Base-by-base conservation (phyloP, 768 basidiomycete genomes). In the Tricholoma hemisulphureum region DNA sequence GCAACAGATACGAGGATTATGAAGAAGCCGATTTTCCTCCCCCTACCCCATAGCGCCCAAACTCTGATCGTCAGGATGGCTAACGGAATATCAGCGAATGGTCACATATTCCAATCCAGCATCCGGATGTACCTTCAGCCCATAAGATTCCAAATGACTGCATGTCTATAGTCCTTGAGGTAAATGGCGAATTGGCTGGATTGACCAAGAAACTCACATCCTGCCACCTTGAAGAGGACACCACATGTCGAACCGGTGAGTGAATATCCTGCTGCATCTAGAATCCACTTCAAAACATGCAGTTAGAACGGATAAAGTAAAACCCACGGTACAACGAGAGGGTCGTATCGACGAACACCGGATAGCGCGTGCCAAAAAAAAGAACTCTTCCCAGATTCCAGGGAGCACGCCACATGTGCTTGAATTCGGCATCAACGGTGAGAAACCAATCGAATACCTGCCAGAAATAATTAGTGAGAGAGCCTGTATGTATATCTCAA, bases 381-480 rank as follows among this genome's bases (percentile, higher is more conserved):
- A 43, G 39, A 43, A 26, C 29, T 18, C n/a, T 43, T 29, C 53
- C 53, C 20, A 41, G 9, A 31, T 28, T 28, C 53, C 35, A 54
- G 13, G 53, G 39, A 5, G 9, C 53, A 43, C 21, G 8, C 53
- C 53, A 53, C 20, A 16, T 21, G 18, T 39, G 14, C 20, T 41
- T 28, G 6, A 53, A 26, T 43, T 54, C 53, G 3, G 37, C 43
- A n/a, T 29, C 39, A 13, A 54, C 20, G 39, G 29, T 28, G 10
- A 54, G 26, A 29, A 54, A 41, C 53, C 53, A 54, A 43, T 54
- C 53, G 5, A 54, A 31, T 29, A 8, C 23, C 53, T 54, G 29
- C 14, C n/a, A n/a, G 14, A 13, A 21, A 11, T 4, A 13, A 28
- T 20, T 14, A 3, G 16, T 8, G 4, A 2, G 14, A 37, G 13